Evolutionary conservation across 2,329 filamentous ascomycete species (phyloP).

Genomic region (Sphaerulina musiva): DNA sequence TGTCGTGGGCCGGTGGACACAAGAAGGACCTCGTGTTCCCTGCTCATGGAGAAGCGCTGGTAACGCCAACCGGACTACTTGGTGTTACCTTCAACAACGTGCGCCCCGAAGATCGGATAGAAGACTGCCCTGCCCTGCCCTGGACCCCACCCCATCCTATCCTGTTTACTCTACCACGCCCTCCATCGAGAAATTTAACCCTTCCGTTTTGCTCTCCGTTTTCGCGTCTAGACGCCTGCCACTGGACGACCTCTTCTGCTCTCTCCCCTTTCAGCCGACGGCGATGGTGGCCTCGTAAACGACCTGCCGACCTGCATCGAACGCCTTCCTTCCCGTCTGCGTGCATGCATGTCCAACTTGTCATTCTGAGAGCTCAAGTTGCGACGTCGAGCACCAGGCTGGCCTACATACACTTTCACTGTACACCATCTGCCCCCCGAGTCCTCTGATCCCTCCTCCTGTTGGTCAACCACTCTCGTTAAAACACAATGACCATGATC

Average conservation of each 20-base stretch:
- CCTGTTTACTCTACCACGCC: conserved; percentile 12
- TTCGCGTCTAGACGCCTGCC: conserved; percentile 16
- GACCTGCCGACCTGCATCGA: conserved; percentile 12
- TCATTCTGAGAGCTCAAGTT: conserved; percentile 12
- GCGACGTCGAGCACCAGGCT: neutral
- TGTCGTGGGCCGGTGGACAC: neutral
- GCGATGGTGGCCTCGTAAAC: conserved; percentile 13
- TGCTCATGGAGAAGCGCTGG: conserved; percentile 8
- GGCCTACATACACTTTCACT: conserved; percentile 4
- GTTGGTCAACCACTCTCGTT: conserved; percentile 3
- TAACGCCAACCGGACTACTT: conserved; percentile 9
- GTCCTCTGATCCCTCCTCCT: conserved; percentile 2
- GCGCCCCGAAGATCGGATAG: conserved; percentile 12
- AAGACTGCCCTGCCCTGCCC: conserved; percentile 2
- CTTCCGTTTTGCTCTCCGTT: conserved; percentile 20
- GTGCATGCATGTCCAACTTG: conserved; percentile 16
- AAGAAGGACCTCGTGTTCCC: conserved; percentile 7
- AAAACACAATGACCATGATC: conserved; percentile 15
- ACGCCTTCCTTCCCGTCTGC: conserved; percentile 18
- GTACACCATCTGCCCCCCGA: neutral
- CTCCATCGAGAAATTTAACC: conserved; percentile 11
- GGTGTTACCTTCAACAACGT: conserved; percentile 21
- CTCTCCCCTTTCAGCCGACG: neutral
- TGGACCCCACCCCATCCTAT: conserved; percentile 8
- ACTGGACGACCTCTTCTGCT: conserved; percentile 9